Base-by-base conservation (phyloP, 306 rosid species). In the Cucurbita ficifolia region DNA sequence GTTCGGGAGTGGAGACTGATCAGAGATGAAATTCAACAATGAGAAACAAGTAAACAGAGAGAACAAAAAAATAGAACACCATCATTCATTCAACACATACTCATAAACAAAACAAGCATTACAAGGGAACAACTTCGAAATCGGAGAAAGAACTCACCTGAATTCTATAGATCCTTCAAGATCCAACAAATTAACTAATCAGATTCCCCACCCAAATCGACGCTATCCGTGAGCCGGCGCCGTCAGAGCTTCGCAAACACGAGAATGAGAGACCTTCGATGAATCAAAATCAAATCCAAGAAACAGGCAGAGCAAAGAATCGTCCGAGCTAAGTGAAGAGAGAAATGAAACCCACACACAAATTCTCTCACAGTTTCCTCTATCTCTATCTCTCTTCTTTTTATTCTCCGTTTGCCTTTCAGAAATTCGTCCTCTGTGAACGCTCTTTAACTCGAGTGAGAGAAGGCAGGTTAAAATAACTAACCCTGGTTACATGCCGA, bases 361-460 rank as follows among this genome's bases (percentile, higher is more conserved):
- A 56, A 21, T n/a, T 18, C 16, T 14, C 10, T 33, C 35, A 4
- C n/a, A 29, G 33, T 29, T 70, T 12, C 51, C 22, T 6, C 17
- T 8, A 29, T 50, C 3, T 51, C 48, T n/a, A 11, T 50, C 29
- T 21, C 12, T 22, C 5, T 1, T 7, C 13, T 4, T 60, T 29
- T 22, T 13, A 21, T 46, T 16, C 40, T 46, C 24, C 29, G 42
- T 46, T 21, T 12, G 65, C 65, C 56, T 35, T 3, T 18, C 2
- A 1, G 72, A 21, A 33, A 67, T 17, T 36, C 10, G 16, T 21
- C 36, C 21, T 7, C 7, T 0, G 8, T 79, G 68, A 43, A 75
- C 53, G 77, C 69, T 82, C 81, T 88, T 86, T 85, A 90, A 90
- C 96, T 75, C 76, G n/a, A 75, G 57, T 79, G 42, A 74, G 33